A percentile compares a stretch with the other conserved stretches of the same genome.
Conservation (phyloP, 805 yeast genomes). For the Torulaspora indica region DNA sequence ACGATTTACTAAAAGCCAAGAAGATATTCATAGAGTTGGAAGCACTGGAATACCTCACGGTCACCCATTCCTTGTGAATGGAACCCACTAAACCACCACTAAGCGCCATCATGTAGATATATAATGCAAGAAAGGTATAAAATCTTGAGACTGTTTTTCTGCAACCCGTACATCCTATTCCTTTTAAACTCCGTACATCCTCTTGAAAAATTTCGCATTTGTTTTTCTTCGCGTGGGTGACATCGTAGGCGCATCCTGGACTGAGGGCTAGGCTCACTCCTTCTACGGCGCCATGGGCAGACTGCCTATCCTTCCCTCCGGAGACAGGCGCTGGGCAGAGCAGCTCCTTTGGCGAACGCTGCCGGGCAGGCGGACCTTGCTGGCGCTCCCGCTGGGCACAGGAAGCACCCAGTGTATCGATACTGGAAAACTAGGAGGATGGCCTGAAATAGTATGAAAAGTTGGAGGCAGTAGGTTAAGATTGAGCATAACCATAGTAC, state of each 20-base stretch:
- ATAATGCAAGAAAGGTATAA: too few relatives aligned
- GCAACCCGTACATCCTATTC: slow-evolving; percentile 5
- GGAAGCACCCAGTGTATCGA: not conserved
- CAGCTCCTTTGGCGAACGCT: not conserved
- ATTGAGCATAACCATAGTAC: slow-evolving; percentile 10
- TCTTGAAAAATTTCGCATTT: not conserved
- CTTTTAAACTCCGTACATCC: not conserved
- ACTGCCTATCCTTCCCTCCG: not conserved
- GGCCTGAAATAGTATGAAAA: slow-evolving; percentile 3
- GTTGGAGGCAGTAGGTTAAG: not conserved
- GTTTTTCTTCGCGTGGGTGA: not conserved
- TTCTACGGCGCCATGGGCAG: not conserved
- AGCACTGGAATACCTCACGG: slow-evolving; percentile 61
- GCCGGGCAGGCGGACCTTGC: too few relatives aligned
- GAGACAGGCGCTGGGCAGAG: not conserved
- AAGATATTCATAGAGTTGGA: slow-evolving; percentile 65
- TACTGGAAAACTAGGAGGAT: not conserved
- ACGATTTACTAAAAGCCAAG: slow-evolving; percentile 77
- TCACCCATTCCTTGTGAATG: slow-evolving; percentile 19
- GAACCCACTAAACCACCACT: not conserved
- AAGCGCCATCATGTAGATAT: not conserved
- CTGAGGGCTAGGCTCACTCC: not conserved
- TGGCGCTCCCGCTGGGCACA: too few relatives aligned
- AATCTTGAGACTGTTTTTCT: slow-evolving; percentile 6
- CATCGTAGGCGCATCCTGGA: not conserved